Conservation (phyloP, 805 yeast genomes). For the Wickerhamiella occidentalis region DNA sequence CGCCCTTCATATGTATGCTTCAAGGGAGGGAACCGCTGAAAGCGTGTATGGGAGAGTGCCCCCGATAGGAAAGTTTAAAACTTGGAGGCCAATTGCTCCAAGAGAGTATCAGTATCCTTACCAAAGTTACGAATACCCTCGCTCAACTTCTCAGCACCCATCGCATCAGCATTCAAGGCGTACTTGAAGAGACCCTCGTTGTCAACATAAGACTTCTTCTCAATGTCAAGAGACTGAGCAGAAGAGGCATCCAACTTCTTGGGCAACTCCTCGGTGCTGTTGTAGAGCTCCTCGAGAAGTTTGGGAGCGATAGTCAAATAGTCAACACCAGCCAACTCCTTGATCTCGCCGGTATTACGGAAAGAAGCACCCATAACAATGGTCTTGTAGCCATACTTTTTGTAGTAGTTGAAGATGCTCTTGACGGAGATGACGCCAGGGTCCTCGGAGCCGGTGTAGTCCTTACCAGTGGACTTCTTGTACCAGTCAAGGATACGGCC, state of each 20-base stretch:
- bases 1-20: too few relatives aligned
- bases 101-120: conserved; percentile 74
- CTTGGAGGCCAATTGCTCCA: conserved; percentile 13
- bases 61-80: too few relatives aligned
- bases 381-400: conserved; percentile 90
- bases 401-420: conserved; percentile 90
- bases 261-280: conserved; percentile 71
- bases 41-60: too few relatives aligned
- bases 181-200: conserved; percentile 87
- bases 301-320: conserved; percentile 90
- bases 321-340: conserved; percentile 94
- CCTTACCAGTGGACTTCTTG: conserved; percentile 87
- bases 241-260: conserved; percentile 57
- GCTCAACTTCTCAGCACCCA: conserved; percentile 95
- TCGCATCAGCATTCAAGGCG: conserved; percentile 85
- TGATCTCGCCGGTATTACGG: conserved; percentile 93
- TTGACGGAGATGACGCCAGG: conserved; percentile 95
- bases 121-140: conserved; percentile 98
- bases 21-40: too few relatives aligned
- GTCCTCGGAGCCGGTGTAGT: conserved; percentile 66
- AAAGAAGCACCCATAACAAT: conserved; percentile 99
- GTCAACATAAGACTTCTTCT: conserved; percentile 69
- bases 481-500: conserved; percentile 99
- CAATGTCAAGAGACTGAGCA: conserved; percentile 43
- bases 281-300: conserved; percentile 75